Evolutionary conservation across 164 flowering plant species (phyloP).

Genomic region (Vitis riparia): DNA sequence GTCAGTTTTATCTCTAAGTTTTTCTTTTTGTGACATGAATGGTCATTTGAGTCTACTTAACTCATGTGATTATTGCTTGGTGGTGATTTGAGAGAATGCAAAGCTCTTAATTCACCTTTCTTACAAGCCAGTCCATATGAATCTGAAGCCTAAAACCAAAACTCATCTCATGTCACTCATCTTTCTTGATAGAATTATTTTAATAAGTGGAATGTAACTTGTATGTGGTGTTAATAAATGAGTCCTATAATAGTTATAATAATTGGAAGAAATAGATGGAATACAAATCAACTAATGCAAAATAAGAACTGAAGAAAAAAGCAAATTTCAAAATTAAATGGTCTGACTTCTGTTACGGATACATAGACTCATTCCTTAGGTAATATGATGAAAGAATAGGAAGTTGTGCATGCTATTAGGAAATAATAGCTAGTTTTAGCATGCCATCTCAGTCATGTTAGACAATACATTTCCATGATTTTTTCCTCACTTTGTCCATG

Average conservation of each 20-base stretch:
- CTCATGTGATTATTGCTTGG: background rate
- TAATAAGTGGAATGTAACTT: too few species aligned
- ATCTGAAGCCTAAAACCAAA: background rate
- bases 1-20: background rate
- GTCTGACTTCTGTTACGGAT: too few species aligned
- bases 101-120: background rate
- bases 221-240: too few species aligned
- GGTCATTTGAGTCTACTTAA: background rate
- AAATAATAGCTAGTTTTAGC: background rate
- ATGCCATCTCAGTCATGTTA: background rate
- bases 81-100: background rate
- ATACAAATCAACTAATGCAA: too few species aligned
- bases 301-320: too few species aligned
- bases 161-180: background rate
- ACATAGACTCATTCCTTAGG: too few species aligned
- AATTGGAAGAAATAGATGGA: too few species aligned
- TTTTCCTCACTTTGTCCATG: background rate
- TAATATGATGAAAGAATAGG: too few species aligned
- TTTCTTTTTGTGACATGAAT: background rate
- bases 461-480: background rate
- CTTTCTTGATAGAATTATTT: too few species aligned
- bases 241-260: too few species aligned
- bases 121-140: background rate
- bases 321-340: too few species aligned
- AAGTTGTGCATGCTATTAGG: too few species aligned